Percentiles rank a stretch among this genome's conserved stretches.
phyloP scores from a whole-genome alignment of 1,139 yeast species.

The Pichia sp. region DNA sequence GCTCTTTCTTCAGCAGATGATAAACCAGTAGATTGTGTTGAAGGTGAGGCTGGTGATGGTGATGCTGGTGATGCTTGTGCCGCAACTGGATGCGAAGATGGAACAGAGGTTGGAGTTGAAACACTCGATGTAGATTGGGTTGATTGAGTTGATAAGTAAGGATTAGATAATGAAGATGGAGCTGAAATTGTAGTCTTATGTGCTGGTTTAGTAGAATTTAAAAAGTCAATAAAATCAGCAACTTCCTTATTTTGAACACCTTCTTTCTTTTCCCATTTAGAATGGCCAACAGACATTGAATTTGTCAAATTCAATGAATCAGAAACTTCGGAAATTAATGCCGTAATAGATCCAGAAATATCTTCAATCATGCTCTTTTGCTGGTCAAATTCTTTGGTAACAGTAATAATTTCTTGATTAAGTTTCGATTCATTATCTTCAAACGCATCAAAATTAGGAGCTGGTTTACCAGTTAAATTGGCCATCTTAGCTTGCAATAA shows the following conservation, averaged over 20 bases:
- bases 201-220: constrained; percentile 35
- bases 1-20: constrained; percentile 55
- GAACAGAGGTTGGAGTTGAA: background rate
- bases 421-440: constrained; percentile 54
- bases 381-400: constrained; percentile 49
- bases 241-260: constrained; percentile 67
- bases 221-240: constrained; percentile 52
- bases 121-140: background rate
- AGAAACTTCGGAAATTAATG: constrained; percentile 59
- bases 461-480: constrained; percentile 73
- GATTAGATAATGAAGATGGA: constrained; percentile 9
- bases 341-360: constrained; percentile 66
- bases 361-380: constrained; percentile 61
- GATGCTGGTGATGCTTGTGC: background rate
- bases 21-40: constrained; percentile 15
- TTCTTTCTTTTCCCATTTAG: constrained; percentile 81
- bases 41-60: background rate
- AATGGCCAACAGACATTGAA: constrained; percentile 49
- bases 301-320: constrained; percentile 39
- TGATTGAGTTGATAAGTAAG: constrained; percentile 7
- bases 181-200: constrained; percentile 19
- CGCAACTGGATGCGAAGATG: no score
- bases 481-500: constrained; percentile 81
- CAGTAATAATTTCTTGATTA: constrained; percentile 48
- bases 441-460: constrained; percentile 41